Conservation (phyloP, 2,329 filamentous ascomycete species). For the Dactylellina leptospora region DNA sequence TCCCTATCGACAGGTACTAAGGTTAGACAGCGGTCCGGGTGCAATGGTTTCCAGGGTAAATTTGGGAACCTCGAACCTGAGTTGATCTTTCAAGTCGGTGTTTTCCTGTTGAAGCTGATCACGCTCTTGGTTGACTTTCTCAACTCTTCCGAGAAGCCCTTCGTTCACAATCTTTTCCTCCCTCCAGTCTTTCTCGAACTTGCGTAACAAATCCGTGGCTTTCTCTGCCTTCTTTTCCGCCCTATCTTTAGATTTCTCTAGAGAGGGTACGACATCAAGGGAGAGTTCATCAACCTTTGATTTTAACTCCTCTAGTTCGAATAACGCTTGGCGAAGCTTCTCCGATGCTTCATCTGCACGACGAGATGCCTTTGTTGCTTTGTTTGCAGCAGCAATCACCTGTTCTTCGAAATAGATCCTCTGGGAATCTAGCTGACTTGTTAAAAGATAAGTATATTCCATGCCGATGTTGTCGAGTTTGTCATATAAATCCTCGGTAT, state of each 20-base stretch:
- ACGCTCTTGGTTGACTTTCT: constrained; percentile 71
- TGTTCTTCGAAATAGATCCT: constrained; percentile 93
- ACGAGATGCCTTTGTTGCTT: constrained; percentile 63
- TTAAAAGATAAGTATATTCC: constrained; percentile 93
- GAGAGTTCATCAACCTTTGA: constrained; percentile 66
- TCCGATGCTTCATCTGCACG: constrained; percentile 62
- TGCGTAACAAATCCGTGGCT: constrained; percentile 78
- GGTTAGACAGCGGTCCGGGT: neutral
- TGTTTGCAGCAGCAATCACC: constrained; percentile 86
- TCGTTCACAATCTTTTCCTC: constrained; percentile 88
- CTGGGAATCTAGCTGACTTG: constrained; percentile 90
- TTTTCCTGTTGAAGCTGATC: constrained; percentile 70
- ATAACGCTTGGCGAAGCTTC: constrained; percentile 64
- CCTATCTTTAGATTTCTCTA: constrained; percentile 78
- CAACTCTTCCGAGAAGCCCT: constrained; percentile 82
- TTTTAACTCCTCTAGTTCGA: constrained; percentile 67
- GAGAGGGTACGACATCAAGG: constrained; percentile 68
- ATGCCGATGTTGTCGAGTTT: constrained; percentile 81
- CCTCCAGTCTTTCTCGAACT: constrained; percentile 76
- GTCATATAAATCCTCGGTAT: constrained; percentile 61
- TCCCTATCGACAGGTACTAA: constrained; percentile 12
- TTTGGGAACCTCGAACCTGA: constrained; percentile 18
- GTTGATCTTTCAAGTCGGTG: constrained; percentile 61
- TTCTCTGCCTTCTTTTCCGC: constrained; percentile 74
- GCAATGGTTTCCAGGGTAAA: neutral